phyloP scores from a whole-genome alignment of 2,329 filamentous ascomycete species.

The Eutypella sp. region DNA sequence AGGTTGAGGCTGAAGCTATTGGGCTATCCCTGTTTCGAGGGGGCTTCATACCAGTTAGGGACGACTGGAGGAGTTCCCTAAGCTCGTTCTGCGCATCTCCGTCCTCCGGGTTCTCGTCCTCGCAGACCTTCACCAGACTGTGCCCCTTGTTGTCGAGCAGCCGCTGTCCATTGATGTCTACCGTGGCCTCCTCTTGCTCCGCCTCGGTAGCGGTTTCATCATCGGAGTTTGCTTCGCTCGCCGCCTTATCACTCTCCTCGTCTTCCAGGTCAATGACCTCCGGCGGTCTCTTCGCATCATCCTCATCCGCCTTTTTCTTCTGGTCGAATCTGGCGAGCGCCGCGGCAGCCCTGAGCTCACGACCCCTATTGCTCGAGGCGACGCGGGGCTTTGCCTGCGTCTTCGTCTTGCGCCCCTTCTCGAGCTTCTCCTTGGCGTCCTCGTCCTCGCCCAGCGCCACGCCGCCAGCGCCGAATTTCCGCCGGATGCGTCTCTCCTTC shows the following conservation, averaged over 20 bases:
- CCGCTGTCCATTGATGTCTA: slow-evolving; percentile 60
- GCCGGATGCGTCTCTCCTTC: slow-evolving; percentile 66
- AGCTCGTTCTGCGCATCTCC: slow-evolving; percentile 58
- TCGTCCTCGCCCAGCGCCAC: slow-evolving; percentile 66
- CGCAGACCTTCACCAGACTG: slow-evolving; percentile 69
- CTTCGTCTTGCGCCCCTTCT: slow-evolving; percentile 60
- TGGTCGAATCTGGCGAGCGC: slow-evolving; percentile 68
- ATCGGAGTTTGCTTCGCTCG: slow-evolving; percentile 33
- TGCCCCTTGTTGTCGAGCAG: slow-evolving; percentile 63
- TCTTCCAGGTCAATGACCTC: slow-evolving; percentile 18
- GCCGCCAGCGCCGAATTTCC: slow-evolving; percentile 72
- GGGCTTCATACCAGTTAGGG: slow-evolving; percentile 19
- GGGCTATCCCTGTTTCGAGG: slow-evolving; percentile 14
- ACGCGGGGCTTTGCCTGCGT: slow-evolving; percentile 65
- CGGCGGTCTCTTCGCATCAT: slow-evolving; percentile 34
- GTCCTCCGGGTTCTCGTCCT: slow-evolving; percentile 58
- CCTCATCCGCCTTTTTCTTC: slow-evolving; percentile 46
- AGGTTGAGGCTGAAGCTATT: slow-evolving; percentile 3
- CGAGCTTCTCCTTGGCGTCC: slow-evolving; percentile 58
- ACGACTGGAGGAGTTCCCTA: slow-evolving; percentile 52
- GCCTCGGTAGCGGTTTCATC: slow-evolving; percentile 39
- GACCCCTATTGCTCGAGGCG: slow-evolving; percentile 66
- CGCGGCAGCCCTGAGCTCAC: slow-evolving; percentile 71
- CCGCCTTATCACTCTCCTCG: slow-evolving; percentile 19
- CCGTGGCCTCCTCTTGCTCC: slow-evolving; percentile 39